These are phyloP conservation scores for Heliocybe sulcata DNA, from an alignment of 1,284 basidiomycete species.

Conservation along the genomic window DNA sequence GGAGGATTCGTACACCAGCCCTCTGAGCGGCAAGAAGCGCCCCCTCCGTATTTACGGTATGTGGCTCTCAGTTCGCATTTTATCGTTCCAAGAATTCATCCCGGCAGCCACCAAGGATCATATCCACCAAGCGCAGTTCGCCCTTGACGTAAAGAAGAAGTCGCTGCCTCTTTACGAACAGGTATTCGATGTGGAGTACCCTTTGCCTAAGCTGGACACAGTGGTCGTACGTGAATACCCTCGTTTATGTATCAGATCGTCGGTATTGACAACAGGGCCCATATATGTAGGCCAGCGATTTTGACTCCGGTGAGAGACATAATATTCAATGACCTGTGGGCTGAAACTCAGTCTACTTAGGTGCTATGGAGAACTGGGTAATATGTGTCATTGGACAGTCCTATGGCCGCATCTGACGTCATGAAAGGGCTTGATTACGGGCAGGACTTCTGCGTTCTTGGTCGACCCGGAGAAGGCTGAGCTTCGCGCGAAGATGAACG, in stretches of 20 bases:
- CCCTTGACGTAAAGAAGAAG: slow-evolving; percentile 84
- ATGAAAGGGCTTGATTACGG: slow-evolving; percentile 79
- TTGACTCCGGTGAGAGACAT: slow-evolving; percentile 60
- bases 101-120: slow-evolving; percentile 73
- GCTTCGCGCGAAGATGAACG: slow-evolving; percentile 71
- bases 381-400: slow-evolving; percentile 2
- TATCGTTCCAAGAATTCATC: not conserved
- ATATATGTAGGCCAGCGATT: slow-evolving; percentile 60
- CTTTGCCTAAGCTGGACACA: slow-evolving; percentile 90
- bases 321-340: not conserved
- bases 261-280: not conserved
- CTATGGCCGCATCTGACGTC: not conserved
- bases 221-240: slow-evolving; percentile 50
- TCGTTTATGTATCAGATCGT: not conserved
- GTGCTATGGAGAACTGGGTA: slow-evolving; percentile 94
- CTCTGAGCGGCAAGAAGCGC: slow-evolving; percentile 74
- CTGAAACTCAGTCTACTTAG: slow-evolving; percentile 17
- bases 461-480: slow-evolving; percentile 78
- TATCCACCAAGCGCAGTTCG: slow-evolving; percentile 78
- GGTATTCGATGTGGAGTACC: slow-evolving; percentile 87
- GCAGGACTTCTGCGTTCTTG: slow-evolving; percentile 79
- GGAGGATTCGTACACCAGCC: slow-evolving; percentile 75
- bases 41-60: slow-evolving; percentile 82
- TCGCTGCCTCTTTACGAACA: slow-evolving; percentile 93
- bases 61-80: slow-evolving; percentile 9